A percentile compares a stretch with the other conserved stretches of the same genome.
phyloP scores from a whole-genome alignment of 192 early-diverging fungal genomes.

The Coemansia sp. region DNA sequence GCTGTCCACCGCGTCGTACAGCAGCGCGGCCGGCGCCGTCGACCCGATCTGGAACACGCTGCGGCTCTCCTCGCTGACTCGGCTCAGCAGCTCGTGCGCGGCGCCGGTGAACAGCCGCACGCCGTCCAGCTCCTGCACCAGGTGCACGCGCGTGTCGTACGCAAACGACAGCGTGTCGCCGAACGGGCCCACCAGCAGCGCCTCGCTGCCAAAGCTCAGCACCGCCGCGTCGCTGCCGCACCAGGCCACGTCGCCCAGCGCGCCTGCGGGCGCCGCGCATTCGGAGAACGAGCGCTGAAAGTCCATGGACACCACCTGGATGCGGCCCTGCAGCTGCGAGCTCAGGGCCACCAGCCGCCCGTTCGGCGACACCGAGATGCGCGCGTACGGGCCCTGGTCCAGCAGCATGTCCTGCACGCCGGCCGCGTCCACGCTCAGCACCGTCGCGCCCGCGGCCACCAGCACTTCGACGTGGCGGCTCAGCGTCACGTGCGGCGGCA shows the following conservation, averaged over 20 bases:
- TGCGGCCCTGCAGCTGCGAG: conserved; percentile 58
- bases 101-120: conserved; percentile 81
- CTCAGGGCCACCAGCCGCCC: conserved; percentile 90
- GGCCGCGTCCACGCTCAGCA: conserved; percentile 77
- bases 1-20: conserved; percentile 78
- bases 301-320: conserved; percentile 93
- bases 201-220: conserved; percentile 74
- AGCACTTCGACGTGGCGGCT: conserved; percentile 90
- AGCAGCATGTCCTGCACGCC: conserved; percentile 78
- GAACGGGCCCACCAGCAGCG: conserved; percentile 89
- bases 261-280: conserved; percentile 52
- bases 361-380: conserved; percentile 89
- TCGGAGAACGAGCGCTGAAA: conserved; percentile 92
- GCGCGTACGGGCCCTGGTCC: conserved; percentile 81
- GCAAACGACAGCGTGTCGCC: conserved; percentile 62
- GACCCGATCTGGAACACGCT: conserved; percentile 92
- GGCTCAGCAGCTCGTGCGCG: conserved; percentile 81
- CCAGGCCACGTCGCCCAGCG: conserved; percentile 51
- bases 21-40: conserved; percentile 85
- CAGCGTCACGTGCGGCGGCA: conserved; percentile 81
- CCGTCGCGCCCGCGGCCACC: conserved; percentile 66
- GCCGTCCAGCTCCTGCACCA: conserved; percentile 90
- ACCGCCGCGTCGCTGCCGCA: conserved; percentile 95
- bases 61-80: conserved; percentile 55
- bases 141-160: conserved; percentile 73